A percentile compares a stretch with the other conserved stretches of the same genome.
phyloP scores from a whole-genome alignment of 2,329 filamentous ascomycete species.

The Dactylellina leptospora region DNA sequence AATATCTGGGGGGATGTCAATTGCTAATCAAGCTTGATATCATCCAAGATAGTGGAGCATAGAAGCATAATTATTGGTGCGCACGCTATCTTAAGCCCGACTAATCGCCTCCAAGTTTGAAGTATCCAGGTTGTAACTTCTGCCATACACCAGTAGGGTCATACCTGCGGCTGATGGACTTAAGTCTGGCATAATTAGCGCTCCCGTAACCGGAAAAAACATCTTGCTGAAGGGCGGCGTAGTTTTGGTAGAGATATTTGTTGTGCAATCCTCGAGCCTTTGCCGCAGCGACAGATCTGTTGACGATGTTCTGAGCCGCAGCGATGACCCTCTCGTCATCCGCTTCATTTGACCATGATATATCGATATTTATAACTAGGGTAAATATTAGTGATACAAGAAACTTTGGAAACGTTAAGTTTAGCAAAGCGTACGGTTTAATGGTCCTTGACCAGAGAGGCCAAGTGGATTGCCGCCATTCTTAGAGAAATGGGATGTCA shows the following conservation, averaged over 20 bases:
- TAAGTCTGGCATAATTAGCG: constrained; percentile 60
- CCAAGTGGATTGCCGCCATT: constrained; percentile 60
- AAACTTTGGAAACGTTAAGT: constrained; percentile 21
- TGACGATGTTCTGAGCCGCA: constrained; percentile 57
- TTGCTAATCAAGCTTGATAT: no score
- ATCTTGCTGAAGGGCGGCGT: constrained; percentile 62
- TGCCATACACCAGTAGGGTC: constrained; percentile 61
- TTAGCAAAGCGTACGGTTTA: constrained; percentile 17
- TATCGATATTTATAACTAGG: constrained; percentile 38
- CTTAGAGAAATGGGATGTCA: constrained; percentile 59
- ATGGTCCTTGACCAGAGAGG: constrained; percentile 59
- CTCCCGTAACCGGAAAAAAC: constrained; percentile 62
- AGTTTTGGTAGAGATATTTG: constrained; percentile 64
- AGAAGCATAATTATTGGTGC: no score
- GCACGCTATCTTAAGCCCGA: no score
- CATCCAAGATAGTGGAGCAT: no score
- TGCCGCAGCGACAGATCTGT: constrained; percentile 57
- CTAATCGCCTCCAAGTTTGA: constrained; percentile 59
- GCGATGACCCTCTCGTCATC: constrained; percentile 60
- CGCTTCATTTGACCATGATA: constrained; percentile 57
- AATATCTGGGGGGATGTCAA: no score
- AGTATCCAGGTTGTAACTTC: constrained; percentile 60
- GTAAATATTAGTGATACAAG: no score
- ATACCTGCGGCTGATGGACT: constrained; percentile 59
- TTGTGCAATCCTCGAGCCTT: constrained; percentile 59